These are phyloP conservation scores for Calonectria henricotiae DNA, from an alignment of 2,329 filamentous ascomycete genomes.

Conservation along the genomic window DNA sequence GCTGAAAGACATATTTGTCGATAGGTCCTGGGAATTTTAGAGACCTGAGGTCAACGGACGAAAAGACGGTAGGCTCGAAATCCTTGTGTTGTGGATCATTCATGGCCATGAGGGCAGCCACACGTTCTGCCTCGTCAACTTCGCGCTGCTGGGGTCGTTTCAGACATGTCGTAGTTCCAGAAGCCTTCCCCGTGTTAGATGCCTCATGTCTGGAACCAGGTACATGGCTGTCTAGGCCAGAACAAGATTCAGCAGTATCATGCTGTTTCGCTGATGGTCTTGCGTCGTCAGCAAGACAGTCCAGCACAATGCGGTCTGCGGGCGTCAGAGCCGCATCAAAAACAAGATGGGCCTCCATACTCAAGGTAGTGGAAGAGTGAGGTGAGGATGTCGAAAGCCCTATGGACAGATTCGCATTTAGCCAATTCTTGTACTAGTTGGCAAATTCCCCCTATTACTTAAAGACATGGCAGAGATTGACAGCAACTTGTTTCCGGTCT, in stretches of 20 bases:
- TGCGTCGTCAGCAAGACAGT: constrained; percentile 61
- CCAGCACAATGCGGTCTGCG: constrained; percentile 61
- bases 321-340: constrained; percentile 62
- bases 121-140: constrained; percentile 17
- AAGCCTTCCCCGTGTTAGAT: constrained; percentile 2
- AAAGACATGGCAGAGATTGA: constrained; percentile 35
- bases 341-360: constrained; percentile 53
- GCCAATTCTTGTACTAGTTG: constrained; percentile 23
- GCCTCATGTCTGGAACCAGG: constrained; percentile 32
- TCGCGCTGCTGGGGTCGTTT: constrained; percentile 20
- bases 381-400: constrained; percentile 5
- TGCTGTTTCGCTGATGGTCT: constrained; percentile 30
- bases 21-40: constrained; percentile 60
- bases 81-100: constrained; percentile 60
- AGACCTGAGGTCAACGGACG: constrained; percentile 60
- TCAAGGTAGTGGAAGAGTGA: neutral
- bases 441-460: constrained; percentile 31
- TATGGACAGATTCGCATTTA: neutral
- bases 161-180: constrained; percentile 33
- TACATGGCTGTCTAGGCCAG: constrained; percentile 24
- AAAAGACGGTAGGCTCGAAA: constrained; percentile 67
- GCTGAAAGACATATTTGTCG: constrained; percentile 69
- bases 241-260: constrained; percentile 13
- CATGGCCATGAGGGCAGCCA: constrained; percentile 57
- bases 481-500: constrained; percentile 30